phyloP scores from a whole-genome alignment of 1,284 basidiomycete species.

The Puccinia polysora region DNA sequence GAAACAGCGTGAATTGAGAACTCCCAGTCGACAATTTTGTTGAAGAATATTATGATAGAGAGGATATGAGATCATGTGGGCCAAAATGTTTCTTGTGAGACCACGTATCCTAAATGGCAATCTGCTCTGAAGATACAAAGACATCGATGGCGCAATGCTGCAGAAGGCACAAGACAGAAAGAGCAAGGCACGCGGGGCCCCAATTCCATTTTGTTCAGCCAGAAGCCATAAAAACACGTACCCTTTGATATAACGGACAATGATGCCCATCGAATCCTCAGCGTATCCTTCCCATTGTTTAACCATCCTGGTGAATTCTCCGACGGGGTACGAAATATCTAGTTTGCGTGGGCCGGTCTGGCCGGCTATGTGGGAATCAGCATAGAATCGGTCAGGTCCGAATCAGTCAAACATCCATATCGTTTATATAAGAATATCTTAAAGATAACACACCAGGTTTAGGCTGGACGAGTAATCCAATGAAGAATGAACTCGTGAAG shows the following conservation, averaged over 20 bases:
- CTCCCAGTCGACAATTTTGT: constrained; percentile 16
- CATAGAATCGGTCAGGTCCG: neutral
- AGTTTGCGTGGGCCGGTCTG: constrained; percentile 59
- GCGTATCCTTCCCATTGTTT: constrained; percentile 96
- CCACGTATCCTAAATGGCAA: too few species aligned
- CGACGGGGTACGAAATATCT: constrained; percentile 94
- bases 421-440: too few species aligned
- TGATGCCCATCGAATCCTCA: constrained; percentile 85
- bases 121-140: too few species aligned
- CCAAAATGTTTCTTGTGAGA: too few species aligned
- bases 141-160: too few species aligned
- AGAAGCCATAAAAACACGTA: too few species aligned
- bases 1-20: constrained; percentile 14
- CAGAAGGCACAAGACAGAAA: too few species aligned
- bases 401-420: neutral
- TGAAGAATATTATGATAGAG: too few species aligned
- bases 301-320: constrained; percentile 89
- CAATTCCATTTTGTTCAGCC: too few species aligned
- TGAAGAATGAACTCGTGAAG: constrained; percentile 91
- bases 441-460: constrained; percentile 66
- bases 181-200: too few species aligned
- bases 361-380: constrained; percentile 30
- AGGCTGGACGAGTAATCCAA: constrained; percentile 87
- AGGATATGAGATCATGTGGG: too few species aligned
- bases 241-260: constrained; percentile 90